phyloP scores from a whole-genome alignment of 2,329 filamentous ascomycete genomes.

The Amphichorda felina region DNA sequence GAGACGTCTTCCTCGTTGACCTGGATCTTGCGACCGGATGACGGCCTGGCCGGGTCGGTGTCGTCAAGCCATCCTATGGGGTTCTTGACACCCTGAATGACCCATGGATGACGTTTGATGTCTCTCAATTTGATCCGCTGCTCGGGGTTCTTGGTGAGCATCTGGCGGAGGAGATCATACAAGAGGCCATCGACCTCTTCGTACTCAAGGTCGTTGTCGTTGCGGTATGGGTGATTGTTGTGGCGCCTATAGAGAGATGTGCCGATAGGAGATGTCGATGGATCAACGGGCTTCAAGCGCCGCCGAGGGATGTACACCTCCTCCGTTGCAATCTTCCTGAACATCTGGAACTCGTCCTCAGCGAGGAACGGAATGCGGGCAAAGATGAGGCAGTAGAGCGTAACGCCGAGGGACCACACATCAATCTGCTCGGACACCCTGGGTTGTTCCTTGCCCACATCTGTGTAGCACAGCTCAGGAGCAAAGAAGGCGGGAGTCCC shows the following conservation, averaged over 20 bases:
- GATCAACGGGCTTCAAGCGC: conserved; percentile 66
- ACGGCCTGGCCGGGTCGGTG: conserved; percentile 71
- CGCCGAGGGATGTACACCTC: conserved; percentile 81
- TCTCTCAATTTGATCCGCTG: conserved; percentile 82
- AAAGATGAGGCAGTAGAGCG: conserved; percentile 88
- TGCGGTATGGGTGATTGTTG: conserved; percentile 56
- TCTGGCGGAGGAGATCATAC: conserved; percentile 62
- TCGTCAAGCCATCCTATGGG: conserved; percentile 80
- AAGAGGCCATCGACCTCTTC: conserved; percentile 76
- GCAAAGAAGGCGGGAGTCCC: conserved; percentile 97
- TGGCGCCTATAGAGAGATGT: conserved; percentile 44
- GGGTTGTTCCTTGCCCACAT: conserved; percentile 54
- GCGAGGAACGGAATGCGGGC: conserved; percentile 89
- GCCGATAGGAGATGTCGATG: conserved; percentile 41
- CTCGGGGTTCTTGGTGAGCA: conserved; percentile 81
- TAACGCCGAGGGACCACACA: conserved; percentile 93
- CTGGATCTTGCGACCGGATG: conserved; percentile 75
- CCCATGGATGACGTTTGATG: conserved; percentile 91
- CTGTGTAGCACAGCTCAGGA: conserved; percentile 88
- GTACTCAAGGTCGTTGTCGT: conserved; percentile 69
- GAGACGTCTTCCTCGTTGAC: conserved; percentile 87
- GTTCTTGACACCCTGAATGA: conserved; percentile 66
- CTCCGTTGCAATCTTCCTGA: conserved; percentile 80
- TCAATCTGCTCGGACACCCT: conserved; percentile 90
- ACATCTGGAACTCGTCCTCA: conserved; percentile 85